Evolutionary conservation across 345 rosid genomes (phyloP).

Genomic region (Heritiera littoralis): DNA sequence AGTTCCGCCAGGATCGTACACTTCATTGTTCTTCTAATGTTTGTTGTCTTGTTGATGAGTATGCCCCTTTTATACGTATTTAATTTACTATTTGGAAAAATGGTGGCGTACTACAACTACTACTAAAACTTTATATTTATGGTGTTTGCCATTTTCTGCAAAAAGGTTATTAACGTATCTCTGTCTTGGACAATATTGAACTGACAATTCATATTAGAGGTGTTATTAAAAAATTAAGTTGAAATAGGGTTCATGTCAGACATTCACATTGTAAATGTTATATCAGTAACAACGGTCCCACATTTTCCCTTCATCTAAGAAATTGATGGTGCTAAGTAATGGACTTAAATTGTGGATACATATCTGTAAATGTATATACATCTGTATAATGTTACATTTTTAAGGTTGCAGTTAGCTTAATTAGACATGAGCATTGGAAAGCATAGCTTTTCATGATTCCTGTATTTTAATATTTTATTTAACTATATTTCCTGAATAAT

Average conservation of each 20-base stretch:
- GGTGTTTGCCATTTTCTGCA: not conserved
- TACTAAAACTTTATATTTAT: not conserved
- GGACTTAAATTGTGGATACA: not conserved
- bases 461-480: not conserved
- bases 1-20: not conserved
- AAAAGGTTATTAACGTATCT: not conserved
- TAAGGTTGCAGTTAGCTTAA: not conserved
- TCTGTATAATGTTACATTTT: not conserved
- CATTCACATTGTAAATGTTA: not conserved
- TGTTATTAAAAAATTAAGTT: not conserved
- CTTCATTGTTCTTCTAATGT: not conserved
- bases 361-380: not conserved
- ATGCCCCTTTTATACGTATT: not conserved
- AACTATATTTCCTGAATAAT: not conserved
- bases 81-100: not conserved
- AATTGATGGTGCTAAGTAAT: not conserved
- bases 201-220: not conserved
- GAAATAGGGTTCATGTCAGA: not conserved
- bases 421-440: not conserved
- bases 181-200: not conserved
- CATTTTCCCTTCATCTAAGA: constrained; percentile 1
- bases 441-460: not conserved
- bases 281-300: not conserved
- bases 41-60: not conserved
- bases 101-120: not conserved